Base-by-base conservation (phyloP, 129 eudicot genomes). In the Helichrysum umbraculigerum region DNA sequence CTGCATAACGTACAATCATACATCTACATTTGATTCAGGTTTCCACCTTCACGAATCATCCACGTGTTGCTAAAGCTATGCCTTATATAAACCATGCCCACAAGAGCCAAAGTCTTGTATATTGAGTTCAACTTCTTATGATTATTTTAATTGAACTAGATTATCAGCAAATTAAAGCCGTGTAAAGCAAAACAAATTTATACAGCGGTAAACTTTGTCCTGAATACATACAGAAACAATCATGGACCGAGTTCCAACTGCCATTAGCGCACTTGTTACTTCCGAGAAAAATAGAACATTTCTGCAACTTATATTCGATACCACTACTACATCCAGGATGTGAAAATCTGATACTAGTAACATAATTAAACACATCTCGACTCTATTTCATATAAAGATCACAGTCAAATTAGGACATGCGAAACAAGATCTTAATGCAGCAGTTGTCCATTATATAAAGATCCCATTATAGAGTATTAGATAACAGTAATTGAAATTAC, bases 31-130 rank as follows among this genome's bases (percentile, higher is more conserved):
- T 20, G 60, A 21, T 56, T 51, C 54, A 63, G 66, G 7, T 64
- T 72, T 52, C 33, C 58, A 72, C 28, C 20, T 73, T 52, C 73
- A 34, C 37, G 59, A 39, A 66, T 73, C 68, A 73, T 79, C 78
- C 83, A 73, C 34, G 20, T 78, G 73, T 52, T 72, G 78, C 67
- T 64, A 72, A 35, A 59, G 50, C 59, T 52, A 35, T n/a, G 28
- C 66, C 16, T 72, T 66, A 20, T 52, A 39, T 63, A 25, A 4
- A 65, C 25, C 78, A 37, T 73, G 56, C 30, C 39, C 61, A 14
- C 37, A 79, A 73, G 67, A 1, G 70, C 65, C 30, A 16, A 41
- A 65, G 47, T 63, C 79, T 57, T 41, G 69, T 56, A 66, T 7
- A 34, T 17, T 54, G 41, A 73, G 79, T 54, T 73, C 28, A 25